These are phyloP conservation scores for Emericellopsis atlantica DNA, from an alignment of 2,329 filamentous ascomycete species.

Conservation along the genomic window DNA sequence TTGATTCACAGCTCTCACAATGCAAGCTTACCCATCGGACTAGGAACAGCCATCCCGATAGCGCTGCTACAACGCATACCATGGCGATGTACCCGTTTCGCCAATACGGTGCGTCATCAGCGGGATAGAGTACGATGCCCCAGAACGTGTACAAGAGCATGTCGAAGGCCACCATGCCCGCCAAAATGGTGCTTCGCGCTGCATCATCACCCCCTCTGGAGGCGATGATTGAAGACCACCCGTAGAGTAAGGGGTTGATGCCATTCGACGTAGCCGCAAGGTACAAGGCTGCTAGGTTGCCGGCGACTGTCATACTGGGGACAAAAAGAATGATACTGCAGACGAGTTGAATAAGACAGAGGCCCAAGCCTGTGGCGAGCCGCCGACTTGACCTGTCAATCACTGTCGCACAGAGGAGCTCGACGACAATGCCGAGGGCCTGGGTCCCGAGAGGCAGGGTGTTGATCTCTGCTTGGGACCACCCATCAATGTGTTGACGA, in stretches of 20 bases:
- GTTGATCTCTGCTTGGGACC: conserved; percentile 11
- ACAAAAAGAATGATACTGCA: conserved; percentile 9
- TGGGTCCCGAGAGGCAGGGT: conserved; percentile 12
- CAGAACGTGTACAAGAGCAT: conserved; percentile 29
- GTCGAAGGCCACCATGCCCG: conserved; percentile 25
- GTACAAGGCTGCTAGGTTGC: conserved; percentile 10
- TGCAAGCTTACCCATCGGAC: background rate
- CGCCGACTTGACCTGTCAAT: conserved; percentile 9
- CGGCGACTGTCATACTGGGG: conserved; percentile 6
- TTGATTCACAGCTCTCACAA: background rate
- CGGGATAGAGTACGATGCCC: conserved; percentile 28
- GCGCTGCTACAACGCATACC: conserved; percentile 1
- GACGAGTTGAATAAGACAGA: conserved; percentile 7
- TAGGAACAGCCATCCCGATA: background rate
- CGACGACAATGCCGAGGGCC: conserved; percentile 11
- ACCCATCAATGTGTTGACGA: conserved; percentile 3
- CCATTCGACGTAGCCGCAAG: conserved; percentile 10
- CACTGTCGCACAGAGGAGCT: conserved; percentile 8
- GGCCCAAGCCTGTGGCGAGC: conserved; percentile 6
- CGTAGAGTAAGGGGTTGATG: conserved; percentile 12
- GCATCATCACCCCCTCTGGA: conserved; percentile 21
- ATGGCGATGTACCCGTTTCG: conserved; percentile 13
- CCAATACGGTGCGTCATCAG: conserved; percentile 28
- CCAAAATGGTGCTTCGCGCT: conserved; percentile 22
- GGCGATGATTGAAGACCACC: conserved; percentile 12